Percentiles rank a stretch among this genome's conserved stretches.
Conservation (phyloP, 768 basidiomycete species). For the Boletus pseudopeckii region DNA sequence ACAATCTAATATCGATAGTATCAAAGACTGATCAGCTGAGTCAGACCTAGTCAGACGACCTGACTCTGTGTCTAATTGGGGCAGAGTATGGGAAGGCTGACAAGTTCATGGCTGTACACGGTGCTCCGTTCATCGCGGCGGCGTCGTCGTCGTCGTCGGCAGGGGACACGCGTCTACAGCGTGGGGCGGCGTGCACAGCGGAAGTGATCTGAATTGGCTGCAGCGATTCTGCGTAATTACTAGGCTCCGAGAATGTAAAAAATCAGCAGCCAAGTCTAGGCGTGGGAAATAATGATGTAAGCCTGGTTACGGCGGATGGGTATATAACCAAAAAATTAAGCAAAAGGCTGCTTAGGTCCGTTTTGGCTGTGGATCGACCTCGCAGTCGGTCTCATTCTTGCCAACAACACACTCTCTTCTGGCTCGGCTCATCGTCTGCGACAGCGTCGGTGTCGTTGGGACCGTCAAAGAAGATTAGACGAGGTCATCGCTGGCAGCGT, state of each 20-base stretch:
- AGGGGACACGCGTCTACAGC: slow-evolving; percentile 13
- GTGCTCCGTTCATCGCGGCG: background rate
- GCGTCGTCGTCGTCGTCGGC: slow-evolving; percentile 4
- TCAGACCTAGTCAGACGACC: slow-evolving; percentile 14
- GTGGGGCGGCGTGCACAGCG: background rate
- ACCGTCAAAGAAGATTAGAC: slow-evolving; percentile 31
- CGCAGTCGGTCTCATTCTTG: slow-evolving; percentile 43
- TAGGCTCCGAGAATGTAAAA: background rate
- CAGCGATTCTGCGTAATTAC: slow-evolving; percentile 11
- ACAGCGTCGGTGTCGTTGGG: slow-evolving; percentile 44
- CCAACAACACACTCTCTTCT: slow-evolving; percentile 32
- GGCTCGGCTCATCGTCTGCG: slow-evolving; percentile 35
- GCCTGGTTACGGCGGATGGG: background rate
- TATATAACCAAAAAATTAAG: slow-evolving; percentile 29
- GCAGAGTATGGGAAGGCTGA: slow-evolving; percentile 9
- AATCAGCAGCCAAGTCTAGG: background rate
- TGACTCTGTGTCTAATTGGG: slow-evolving; percentile 17
- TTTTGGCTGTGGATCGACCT: slow-evolving; percentile 45
- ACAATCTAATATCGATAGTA: slow-evolving; percentile 17
- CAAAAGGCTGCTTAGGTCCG: slow-evolving; percentile 19
- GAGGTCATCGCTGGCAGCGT: slow-evolving; percentile 28
- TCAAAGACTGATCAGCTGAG: slow-evolving; percentile 1
- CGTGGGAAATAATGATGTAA: slow-evolving; percentile 32
- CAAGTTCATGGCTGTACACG: background rate
- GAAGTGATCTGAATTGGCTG: background rate